Evolutionary conservation across 129 eudicot genomes (phyloP), one percentile per base, ranked within the genome.

Genomic region (Mikania micrantha): DNA sequence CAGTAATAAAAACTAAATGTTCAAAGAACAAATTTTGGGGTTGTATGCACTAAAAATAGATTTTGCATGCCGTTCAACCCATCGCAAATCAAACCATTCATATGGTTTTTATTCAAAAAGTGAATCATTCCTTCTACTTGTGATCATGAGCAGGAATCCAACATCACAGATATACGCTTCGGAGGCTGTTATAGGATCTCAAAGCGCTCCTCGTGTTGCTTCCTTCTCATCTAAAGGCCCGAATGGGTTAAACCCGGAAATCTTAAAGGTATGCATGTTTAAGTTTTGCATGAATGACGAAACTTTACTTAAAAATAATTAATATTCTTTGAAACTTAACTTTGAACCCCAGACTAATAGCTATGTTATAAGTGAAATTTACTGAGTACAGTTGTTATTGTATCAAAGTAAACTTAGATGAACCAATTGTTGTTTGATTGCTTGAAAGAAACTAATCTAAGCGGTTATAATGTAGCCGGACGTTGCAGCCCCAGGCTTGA

Each of bases 201-300:
- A 77, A 71, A 87, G 84, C 35, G 98, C 98, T 49, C 99, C 99
- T 15, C 73, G 80, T 36, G 74, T 93, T 27, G 83, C 95, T 5
- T 69, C 90, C 4, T 93, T 93, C 86, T 93, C 99, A 63, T 86
- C 96, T 3, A 86, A 83, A 78, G 99, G 96, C 29, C 99, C 99
- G 7, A 93, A 85, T 44, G 64, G 79, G 2, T 69, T 89, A 32
- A 84, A 87, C 59, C 88, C 96, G 0, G 95, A 85, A 74, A 89
- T 88, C 58, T 67, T 93, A 4, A 93, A 93, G 95, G 98, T 93
- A 73, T 24, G 28, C 16, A 54, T 13, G 36, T 19, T 54, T 54
- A 25, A 54, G 8, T 53, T 22, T 52, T 52, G 24, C 60, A 22
- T 52, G 5, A n/a, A n/a, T n/a, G n/a, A n/a, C n/a, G n/a, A 22